Evolutionary conservation across 176 grass and related monocot genomes (phyloP), one percentile per base, ranked within the genome.

Genomic region (Calamus simplicifolius): DNA sequence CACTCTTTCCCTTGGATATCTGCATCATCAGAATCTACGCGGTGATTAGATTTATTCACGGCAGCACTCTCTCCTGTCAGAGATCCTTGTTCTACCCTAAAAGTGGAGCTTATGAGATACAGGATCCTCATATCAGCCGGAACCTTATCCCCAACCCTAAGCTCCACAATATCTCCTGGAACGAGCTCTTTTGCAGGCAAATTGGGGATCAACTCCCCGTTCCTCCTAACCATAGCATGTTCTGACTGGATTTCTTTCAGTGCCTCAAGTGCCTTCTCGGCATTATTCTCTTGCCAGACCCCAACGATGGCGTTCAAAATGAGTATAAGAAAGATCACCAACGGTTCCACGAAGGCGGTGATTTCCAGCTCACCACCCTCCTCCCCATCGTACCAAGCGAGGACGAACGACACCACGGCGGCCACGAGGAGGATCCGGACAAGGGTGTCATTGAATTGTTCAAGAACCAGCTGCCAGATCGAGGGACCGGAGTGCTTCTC

Each of bases 241-340:
- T 98, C 88, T 0, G 76, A 98, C 70, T 98, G 88, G 73, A 98
- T 89, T 80, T 89, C 84, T 16, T 78, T 76, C 12, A 98, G 71
- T 18, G 93, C 93, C 54, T 85, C 84, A 0, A 98, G 81, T 0
- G 93, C 87, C 53, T 79, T 83, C 84, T 92, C 88, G 16, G 93
- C 93, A 75, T 98, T 98, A 73, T 66, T 83, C 73, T 98, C 93
- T 78, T 98, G 93, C 88, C 87, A 92, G 2, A 98, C 82, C 0
- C 87, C 87, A 6, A 98, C 93, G 12, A 83, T 81, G 5, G 93
- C 93, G 78, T 98, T 98, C 23, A 82, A 73, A 29, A 92, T 80
- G 18, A 98, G 84, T 62, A 98, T 98, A 61, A 98, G 75, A 74
- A 98, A 92, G 69, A 98, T 98, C 27, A 98, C 87, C 63, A 98